These are phyloP conservation scores for Kappamyces sp. DNA, from an alignment of 192 early-diverging fungal genomes.

Conservation along the genomic window DNA sequence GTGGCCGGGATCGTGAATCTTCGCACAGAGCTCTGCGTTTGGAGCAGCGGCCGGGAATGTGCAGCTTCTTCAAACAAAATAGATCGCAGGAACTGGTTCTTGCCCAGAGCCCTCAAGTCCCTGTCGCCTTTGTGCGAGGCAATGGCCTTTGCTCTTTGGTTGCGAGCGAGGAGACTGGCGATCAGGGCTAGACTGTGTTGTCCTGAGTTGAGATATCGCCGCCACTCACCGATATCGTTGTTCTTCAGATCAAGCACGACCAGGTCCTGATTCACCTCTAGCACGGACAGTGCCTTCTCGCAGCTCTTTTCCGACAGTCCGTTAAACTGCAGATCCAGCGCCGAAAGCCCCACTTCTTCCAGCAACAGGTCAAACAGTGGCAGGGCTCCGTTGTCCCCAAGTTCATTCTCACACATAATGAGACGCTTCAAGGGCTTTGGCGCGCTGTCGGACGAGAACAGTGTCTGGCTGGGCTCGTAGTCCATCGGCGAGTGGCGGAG, in stretches of 20 bases:
- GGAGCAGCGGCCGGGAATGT: too few relatives aligned
- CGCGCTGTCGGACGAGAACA: background rate
- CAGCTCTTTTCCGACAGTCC: background rate
- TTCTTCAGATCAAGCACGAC: constrained; percentile 11
- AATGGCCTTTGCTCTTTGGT: too few relatives aligned
- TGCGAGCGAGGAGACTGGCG: too few relatives aligned
- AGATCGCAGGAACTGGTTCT: too few relatives aligned
- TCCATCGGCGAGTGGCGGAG: constrained; percentile 1
- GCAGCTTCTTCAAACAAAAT: too few relatives aligned
- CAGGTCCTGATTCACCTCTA: background rate
- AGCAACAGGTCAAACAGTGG: constrained; percentile 8
- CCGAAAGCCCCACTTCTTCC: constrained; percentile 15
- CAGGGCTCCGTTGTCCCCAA: constrained; percentile 9
- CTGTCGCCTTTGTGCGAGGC: too few relatives aligned
- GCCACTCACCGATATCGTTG: background rate
- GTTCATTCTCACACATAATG: constrained; percentile 3
- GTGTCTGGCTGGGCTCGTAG: background rate
- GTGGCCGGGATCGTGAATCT: too few relatives aligned
- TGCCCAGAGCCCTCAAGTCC: too few relatives aligned
- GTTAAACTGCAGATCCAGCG: constrained; percentile 13
- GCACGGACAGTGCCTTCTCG: background rate
- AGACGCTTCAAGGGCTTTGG: constrained; percentile 10
- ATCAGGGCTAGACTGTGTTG: too few relatives aligned
- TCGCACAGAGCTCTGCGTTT: too few relatives aligned
- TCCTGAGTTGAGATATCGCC: too few relatives aligned